Evolutionary conservation across 177 flowering plant species (phyloP).

Genomic region (Vitis hybrid): DNA sequence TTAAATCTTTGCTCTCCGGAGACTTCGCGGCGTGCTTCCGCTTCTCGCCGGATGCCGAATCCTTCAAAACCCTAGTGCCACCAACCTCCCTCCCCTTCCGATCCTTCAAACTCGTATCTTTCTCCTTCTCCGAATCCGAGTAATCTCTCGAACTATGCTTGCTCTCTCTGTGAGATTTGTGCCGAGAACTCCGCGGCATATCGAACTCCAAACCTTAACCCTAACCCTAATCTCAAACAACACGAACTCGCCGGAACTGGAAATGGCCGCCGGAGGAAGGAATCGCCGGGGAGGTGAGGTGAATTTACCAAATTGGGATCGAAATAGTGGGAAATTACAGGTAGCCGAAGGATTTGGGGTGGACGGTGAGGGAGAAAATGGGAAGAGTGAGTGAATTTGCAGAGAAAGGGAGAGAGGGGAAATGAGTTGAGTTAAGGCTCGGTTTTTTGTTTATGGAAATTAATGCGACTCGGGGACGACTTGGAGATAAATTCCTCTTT

Average conservation of each 20-base stretch:
- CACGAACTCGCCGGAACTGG: background rate
- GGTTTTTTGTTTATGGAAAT: conserved; percentile 8
- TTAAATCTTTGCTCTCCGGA: conserved; percentile 24
- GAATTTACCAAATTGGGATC: conserved; percentile 6
- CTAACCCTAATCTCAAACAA: background rate
- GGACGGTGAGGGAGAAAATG: conserved; percentile 14
- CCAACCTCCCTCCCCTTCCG: conserved; percentile 24
- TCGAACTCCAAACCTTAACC: conserved; percentile 2
- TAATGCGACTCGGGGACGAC: conserved; percentile 18
- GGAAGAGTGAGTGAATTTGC: conserved; percentile 6
- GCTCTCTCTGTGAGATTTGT: conserved; percentile 27
- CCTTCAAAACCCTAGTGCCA: conserved; percentile 28
- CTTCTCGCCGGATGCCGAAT: conserved; percentile 29
- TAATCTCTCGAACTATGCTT: conserved; percentile 38
- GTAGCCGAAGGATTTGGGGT: background rate
- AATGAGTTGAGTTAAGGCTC: background rate
- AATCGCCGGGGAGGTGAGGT: conserved; percentile 9
- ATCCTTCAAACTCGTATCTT: conserved; percentile 29
- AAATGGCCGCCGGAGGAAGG: background rate
- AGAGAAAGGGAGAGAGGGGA: background rate
- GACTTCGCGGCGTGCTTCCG: conserved; percentile 24
- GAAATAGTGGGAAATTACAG: conserved; percentile 6
- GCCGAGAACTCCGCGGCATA: conserved; percentile 40
- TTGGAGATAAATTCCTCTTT: background rate
- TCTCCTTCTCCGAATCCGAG: conserved; percentile 41